Conservation (phyloP, 2,329 filamentous ascomycete species). For the Talaromyces sp. region DNA sequence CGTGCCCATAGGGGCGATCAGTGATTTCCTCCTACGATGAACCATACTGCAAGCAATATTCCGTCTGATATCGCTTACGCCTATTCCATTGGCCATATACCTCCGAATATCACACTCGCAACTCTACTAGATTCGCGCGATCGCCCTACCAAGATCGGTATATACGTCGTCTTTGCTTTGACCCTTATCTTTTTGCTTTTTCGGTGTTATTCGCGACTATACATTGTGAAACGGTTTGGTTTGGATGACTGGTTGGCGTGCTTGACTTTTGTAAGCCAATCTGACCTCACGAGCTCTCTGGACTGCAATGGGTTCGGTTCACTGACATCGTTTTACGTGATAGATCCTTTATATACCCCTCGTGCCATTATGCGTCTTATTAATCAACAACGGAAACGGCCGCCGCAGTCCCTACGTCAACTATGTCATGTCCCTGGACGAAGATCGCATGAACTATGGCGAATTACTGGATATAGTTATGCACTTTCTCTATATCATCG, state of each 20-base stretch:
- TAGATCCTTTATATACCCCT: slow-evolving; percentile 16
- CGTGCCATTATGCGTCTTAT: slow-evolving; percentile 10
- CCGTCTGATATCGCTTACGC: slow-evolving; percentile 29
- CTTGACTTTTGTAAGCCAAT: slow-evolving; percentile 39
- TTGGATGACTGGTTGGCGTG: slow-evolving; percentile 51
- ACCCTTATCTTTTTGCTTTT: slow-evolving; percentile 36
- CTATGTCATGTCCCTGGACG: slow-evolving; percentile 15
- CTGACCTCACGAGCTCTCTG: too few species aligned
- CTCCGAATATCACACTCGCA: slow-evolving; percentile 24
- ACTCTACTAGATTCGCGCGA: slow-evolving; percentile 31
- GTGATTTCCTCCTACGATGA: neutral
- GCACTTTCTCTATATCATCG: slow-evolving; percentile 52
- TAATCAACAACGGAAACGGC: slow-evolving; percentile 15
- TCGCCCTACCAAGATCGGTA: slow-evolving; percentile 27
- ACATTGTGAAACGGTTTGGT: slow-evolving; percentile 43
- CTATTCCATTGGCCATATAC: slow-evolving; percentile 28
- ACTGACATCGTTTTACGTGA: neutral
- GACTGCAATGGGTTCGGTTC: neutral
- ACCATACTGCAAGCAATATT: slow-evolving; percentile 7
- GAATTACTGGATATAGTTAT: slow-evolving; percentile 50
- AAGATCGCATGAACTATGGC: slow-evolving; percentile 29
- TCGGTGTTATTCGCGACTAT: slow-evolving; percentile 46
- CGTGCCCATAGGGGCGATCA: neutral
- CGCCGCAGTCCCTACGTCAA: slow-evolving; percentile 14
- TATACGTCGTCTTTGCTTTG: slow-evolving; percentile 29